phyloP scores from a whole-genome alignment of 116 monocot species.

The Dioscorea cayenensis region DNA sequence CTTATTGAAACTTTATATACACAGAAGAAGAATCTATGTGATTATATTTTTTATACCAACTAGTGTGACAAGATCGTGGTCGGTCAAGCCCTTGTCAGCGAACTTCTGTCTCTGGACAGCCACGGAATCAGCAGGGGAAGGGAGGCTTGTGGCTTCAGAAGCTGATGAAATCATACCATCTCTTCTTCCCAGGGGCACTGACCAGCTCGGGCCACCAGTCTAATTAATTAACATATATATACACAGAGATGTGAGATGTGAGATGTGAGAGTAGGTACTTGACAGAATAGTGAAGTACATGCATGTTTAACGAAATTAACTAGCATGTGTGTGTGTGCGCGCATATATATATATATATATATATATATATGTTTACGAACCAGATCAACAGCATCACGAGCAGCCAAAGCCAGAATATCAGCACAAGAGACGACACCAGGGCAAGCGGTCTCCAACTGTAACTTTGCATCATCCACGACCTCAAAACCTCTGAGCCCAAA shows the following conservation, averaged over 20 bases:
- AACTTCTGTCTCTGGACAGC: slow-evolving; percentile 67
- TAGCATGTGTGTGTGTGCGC: not conserved
- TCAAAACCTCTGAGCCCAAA: slow-evolving; percentile 36
- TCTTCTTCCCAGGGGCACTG: slow-evolving; percentile 47
- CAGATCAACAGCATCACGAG: slow-evolving; percentile 45
- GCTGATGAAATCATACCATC: slow-evolving; percentile 53
- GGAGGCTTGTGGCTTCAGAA: slow-evolving; percentile 40
- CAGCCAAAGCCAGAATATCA: slow-evolving; percentile 46
- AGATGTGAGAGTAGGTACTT: too few species aligned
- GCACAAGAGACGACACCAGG: slow-evolving; percentile 43
- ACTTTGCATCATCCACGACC: slow-evolving; percentile 37
- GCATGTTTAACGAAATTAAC: not conserved
- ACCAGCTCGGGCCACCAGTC: slow-evolving; percentile 49
- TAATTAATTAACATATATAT: not conserved
- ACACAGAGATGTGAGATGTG: not conserved
- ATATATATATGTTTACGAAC: slow-evolving; percentile 12
- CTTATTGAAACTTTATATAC: not conserved
- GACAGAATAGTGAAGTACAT: too few species aligned
- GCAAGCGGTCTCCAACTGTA: slow-evolving; percentile 32
- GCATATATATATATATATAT: not conserved
- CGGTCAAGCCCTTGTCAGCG: slow-evolving; percentile 46
- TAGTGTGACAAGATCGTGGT: slow-evolving; percentile 55
- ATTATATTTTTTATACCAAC: slow-evolving; percentile 27
- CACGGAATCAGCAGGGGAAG: slow-evolving; percentile 49
- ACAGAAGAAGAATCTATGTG: not conserved